These are phyloP conservation scores for Arachnomyces sp. DNA, from an alignment of 2,329 filamentous ascomycete genomes.

Conservation along the genomic window DNA sequence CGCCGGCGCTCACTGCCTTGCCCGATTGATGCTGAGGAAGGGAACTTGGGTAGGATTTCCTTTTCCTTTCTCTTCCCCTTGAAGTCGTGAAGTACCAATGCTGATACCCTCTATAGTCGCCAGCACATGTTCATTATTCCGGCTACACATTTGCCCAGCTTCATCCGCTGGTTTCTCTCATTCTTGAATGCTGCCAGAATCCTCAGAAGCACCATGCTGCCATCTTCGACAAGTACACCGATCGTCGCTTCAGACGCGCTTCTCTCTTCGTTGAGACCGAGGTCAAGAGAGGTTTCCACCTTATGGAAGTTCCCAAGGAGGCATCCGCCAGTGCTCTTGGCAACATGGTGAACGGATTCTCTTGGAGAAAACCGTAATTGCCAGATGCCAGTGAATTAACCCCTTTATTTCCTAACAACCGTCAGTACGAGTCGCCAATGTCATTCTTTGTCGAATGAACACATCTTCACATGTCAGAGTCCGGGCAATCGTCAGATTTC, in stretches of 20 bases:
- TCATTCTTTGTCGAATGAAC: background rate
- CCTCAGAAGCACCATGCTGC: slow-evolving; percentile 75
- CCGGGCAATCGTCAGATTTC: too few relatives aligned
- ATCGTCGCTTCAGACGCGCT: slow-evolving; percentile 78
- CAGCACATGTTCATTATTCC: slow-evolving; percentile 82
- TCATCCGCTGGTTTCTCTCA: slow-evolving; percentile 64
- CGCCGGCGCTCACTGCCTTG: slow-evolving; percentile 85
- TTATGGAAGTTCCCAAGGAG: slow-evolving; percentile 32
- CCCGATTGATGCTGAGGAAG: slow-evolving; percentile 80
- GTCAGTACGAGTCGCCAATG: background rate
- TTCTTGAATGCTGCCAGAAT: slow-evolving; percentile 80
- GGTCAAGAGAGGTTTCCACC: slow-evolving; percentile 54
- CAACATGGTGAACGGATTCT: slow-evolving; percentile 10
- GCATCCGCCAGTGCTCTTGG: slow-evolving; percentile 10
- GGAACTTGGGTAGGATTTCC: slow-evolving; percentile 79
- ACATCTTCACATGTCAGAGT: slow-evolving; percentile 1
- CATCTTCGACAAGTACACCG: slow-evolving; percentile 86
- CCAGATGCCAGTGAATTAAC: background rate
- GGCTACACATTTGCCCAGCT: slow-evolving; percentile 86
- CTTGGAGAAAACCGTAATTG: slow-evolving; percentile 15
- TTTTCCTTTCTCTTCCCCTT: slow-evolving; percentile 13
- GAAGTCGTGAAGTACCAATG: background rate
- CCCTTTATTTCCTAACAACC: slow-evolving; percentile 1
- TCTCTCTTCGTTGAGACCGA: slow-evolving; percentile 72
- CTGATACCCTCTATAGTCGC: slow-evolving; percentile 48